Conservation (phyloP, 2,329 filamentous ascomycete genomes). For the Aspergillus felis region DNA sequence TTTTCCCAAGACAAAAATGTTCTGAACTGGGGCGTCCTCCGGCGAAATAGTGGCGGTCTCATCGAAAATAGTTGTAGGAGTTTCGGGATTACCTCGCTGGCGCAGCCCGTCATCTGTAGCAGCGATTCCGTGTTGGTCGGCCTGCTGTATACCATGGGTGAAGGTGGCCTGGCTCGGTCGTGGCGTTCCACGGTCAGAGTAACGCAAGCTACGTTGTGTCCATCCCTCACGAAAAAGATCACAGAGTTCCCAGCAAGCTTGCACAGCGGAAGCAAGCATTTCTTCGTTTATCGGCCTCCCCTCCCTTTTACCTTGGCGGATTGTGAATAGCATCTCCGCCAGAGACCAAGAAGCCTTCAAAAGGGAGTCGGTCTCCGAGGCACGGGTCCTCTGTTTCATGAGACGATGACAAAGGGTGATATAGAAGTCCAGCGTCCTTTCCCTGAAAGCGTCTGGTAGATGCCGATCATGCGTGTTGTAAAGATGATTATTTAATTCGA, state of each 20-base stretch:
- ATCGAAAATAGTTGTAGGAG: conserved; percentile 91
- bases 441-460: conserved; percentile 79
- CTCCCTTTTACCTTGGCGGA: conserved; percentile 76
- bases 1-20: conserved; percentile 82
- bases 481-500: conserved; percentile 91
- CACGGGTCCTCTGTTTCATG: conserved; percentile 86
- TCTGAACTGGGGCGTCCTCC: conserved; percentile 73
- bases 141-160: conserved; percentile 53
- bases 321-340: conserved; percentile 87
- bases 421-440: conserved; percentile 90
- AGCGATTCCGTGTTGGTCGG: conserved; percentile 39
- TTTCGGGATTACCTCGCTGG: conserved; percentile 61
- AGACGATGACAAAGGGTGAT: conserved; percentile 87
- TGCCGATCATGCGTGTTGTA: conserved; percentile 87
- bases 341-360: conserved; percentile 84
- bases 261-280: conserved; percentile 78
- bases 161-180: conserved; percentile 75
- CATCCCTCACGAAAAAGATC: conserved; percentile 90
- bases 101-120: conserved; percentile 23
- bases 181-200: conserved; percentile 74
- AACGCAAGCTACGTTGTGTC: conserved; percentile 69
- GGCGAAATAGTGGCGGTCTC: conserved; percentile 82
- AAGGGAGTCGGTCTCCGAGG: conserved; percentile 77
- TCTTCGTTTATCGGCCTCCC: conserved; percentile 73
- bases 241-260: conserved; percentile 92